These are phyloP conservation scores for Penicillium sp. DNA, from an alignment of 2,329 filamentous ascomycete species.

Conservation along the genomic window DNA sequence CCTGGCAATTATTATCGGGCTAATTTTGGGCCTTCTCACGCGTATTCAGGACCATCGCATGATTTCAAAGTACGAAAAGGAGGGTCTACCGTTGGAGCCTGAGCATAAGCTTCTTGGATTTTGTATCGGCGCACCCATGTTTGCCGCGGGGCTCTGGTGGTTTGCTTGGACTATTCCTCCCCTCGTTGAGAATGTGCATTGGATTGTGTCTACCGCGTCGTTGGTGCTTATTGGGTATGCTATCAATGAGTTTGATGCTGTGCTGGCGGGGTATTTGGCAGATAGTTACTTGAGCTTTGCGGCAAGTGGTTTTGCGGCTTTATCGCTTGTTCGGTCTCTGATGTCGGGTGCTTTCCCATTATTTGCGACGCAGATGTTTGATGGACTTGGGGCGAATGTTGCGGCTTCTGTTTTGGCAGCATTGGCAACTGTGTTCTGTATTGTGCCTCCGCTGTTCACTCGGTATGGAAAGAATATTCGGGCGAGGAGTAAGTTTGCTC, in stretches of 20 bases:
- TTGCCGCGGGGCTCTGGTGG: conserved; percentile 45
- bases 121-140: conserved; percentile 8
- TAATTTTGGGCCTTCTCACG: conserved; percentile 41
- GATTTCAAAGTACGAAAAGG: conserved; percentile 6
- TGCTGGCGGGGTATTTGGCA: conserved; percentile 43
- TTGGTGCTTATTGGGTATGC: conserved; percentile 48
- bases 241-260: conserved; percentile 46
- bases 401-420: conserved; percentile 1
- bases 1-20: conserved; percentile 40
- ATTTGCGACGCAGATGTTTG: conserved; percentile 42
- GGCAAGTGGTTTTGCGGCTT: conserved; percentile 43
- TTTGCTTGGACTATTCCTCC: conserved; percentile 52
- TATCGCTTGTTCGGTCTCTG: conserved; percentile 40
- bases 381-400: conserved; percentile 26
- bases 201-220: conserved; percentile 41
- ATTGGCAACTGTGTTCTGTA: conserved; percentile 1
- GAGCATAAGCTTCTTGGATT: conserved; percentile 19
- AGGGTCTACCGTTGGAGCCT: conserved; percentile 9
- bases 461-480: conserved; percentile 15
- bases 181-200: conserved; percentile 30
- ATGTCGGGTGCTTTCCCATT: conserved; percentile 39
- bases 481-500: conserved; percentile 35
- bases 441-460: conserved; percentile 6
- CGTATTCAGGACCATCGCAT: conserved; percentile 42
- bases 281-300: conserved; percentile 48